A percentile compares a stretch with the other conserved stretches of the same genome.
Conservation (phyloP, 1,139 yeast genomes). For the Pichia sp. region DNA sequence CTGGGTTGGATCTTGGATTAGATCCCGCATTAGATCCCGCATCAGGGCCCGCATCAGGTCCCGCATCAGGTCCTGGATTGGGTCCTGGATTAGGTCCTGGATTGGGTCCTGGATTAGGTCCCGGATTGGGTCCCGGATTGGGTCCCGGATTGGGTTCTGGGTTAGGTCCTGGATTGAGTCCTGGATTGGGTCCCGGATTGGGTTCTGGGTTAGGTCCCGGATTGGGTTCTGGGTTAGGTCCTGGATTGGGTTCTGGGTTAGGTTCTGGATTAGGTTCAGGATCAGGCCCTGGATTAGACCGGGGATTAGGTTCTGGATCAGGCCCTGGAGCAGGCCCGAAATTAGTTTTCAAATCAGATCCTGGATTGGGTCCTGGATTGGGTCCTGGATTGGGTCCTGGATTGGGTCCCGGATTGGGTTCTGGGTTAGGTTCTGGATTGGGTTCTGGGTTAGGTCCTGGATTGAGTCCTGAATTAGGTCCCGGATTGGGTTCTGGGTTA, state of each 20-base stretch:
- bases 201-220: slow-evolving; percentile 2
- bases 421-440: no score
- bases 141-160: slow-evolving; percentile 6
- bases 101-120: background rate
- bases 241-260: slow-evolving; percentile 7
- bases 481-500: slow-evolving; percentile 10
- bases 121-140: slow-evolving; percentile 7
- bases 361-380: background rate
- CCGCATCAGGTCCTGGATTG: background rate
- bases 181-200: slow-evolving; percentile 11
- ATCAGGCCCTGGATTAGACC: slow-evolving; percentile 9
- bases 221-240: slow-evolving; percentile 10
- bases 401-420: slow-evolving; percentile 1
- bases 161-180: slow-evolving; percentile 2
- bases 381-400: slow-evolving; percentile 11
- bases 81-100: slow-evolving; percentile 7
- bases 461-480: background rate
- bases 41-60: background rate
- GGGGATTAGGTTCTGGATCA: no score
- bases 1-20: background rate
- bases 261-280: slow-evolving; percentile 8
- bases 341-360: slow-evolving; percentile 7
- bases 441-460: slow-evolving; percentile 13
- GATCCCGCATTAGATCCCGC: slow-evolving; percentile 11
- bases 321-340: slow-evolving; percentile 4